phyloP scores from a whole-genome alignment of 75 land plant genomes.

The Chamaecyparis obtusa region DNA sequence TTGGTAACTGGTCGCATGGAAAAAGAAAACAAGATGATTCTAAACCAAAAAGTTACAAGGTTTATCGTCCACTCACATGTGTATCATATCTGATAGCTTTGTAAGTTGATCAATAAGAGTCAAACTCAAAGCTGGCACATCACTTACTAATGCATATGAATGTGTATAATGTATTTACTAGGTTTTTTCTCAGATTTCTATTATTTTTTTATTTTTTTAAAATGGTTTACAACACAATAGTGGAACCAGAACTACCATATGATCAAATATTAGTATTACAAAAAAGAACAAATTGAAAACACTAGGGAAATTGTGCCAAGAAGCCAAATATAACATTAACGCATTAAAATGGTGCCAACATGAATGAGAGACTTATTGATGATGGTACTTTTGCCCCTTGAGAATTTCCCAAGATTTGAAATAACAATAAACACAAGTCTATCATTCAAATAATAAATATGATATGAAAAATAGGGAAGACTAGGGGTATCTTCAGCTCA shows the following conservation, averaged over 20 bases:
- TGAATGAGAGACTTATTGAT: slow-evolving; percentile 19
- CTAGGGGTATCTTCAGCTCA: neutral
- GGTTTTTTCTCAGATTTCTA: neutral
- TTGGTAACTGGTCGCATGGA: too few species aligned
- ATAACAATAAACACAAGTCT: neutral
- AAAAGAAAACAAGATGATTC: too few species aligned
- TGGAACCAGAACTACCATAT: neutral
- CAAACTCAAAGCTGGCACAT: slow-evolving; percentile 89
- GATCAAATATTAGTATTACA: neutral
- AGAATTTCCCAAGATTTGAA: slow-evolving; percentile 71
- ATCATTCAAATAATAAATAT: neutral
- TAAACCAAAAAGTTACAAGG: too few species aligned
- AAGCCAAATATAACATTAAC: neutral
- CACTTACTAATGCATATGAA: slow-evolving; percentile 86
- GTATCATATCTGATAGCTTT: slow-evolving; percentile 96
- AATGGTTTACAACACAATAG: neutral
- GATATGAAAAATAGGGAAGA: slow-evolving; percentile 4
- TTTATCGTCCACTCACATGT: slow-evolving; percentile 99
- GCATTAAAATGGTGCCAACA: neutral
- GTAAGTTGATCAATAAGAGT: slow-evolving; percentile 88
- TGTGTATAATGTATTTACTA: slow-evolving; percentile 42
- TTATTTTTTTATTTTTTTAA: too few species aligned
- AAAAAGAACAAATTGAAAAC: neutral
- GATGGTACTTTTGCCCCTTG: slow-evolving; percentile 74
- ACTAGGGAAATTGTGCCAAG: neutral